phyloP scores from a whole-genome alignment of 2,329 filamentous ascomycete genomes.

The Aspergillus awamori region DNA sequence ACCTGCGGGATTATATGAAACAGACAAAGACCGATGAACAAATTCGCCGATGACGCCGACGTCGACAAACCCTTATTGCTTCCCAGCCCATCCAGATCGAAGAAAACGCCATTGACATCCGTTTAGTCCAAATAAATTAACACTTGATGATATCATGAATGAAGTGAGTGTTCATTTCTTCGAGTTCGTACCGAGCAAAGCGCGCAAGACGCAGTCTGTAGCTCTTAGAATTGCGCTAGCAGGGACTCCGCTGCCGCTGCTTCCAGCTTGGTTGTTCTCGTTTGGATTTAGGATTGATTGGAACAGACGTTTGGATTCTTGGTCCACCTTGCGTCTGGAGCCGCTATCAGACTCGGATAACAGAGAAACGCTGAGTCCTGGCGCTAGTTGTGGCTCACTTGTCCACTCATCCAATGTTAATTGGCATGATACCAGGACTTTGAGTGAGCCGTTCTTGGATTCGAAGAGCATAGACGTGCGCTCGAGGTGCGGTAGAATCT shows the following conservation, averaged over 20 bases:
- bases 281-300: conserved; percentile 35
- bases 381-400: conserved; percentile 42
- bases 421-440: conserved; percentile 39
- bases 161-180: not conserved
- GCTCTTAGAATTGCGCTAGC: conserved; percentile 38
- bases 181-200: conserved; percentile 30
- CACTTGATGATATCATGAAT: not conserved
- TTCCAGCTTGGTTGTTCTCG: conserved; percentile 3
- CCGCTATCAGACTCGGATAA: conserved; percentile 13
- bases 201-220: conserved; percentile 37
- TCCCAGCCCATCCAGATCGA: not conserved
- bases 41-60: not conserved
- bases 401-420: conserved; percentile 45
- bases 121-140: not conserved
- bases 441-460: conserved; percentile 16
- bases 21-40: not conserved
- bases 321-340: conserved; percentile 35
- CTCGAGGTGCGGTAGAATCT: conserved; percentile 38
- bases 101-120: not conserved
- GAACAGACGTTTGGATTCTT: conserved; percentile 44
- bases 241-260: conserved; percentile 24
- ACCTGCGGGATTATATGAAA: not conserved
- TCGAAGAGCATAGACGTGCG: conserved; percentile 40
- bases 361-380: conserved; percentile 39
- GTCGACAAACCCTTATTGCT: not conserved